Evolutionary conservation across 768 basidiomycete genomes (phyloP).

Genomic region (Russula olivacea): DNA sequence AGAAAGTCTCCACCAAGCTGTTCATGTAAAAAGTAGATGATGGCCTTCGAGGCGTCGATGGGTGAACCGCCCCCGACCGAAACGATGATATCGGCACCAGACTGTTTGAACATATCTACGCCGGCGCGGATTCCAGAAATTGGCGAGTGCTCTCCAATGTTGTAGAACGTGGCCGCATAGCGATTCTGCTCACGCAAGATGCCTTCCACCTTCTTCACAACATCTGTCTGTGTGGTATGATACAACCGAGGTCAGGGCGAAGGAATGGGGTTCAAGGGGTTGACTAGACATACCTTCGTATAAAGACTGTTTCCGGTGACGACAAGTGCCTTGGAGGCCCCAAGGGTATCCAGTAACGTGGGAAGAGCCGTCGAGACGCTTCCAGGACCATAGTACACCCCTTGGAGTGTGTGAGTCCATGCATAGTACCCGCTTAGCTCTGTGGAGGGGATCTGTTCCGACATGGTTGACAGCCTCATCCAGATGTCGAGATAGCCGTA

Average conservation of each 20-base stretch:
- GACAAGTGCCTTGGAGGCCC: conserved; percentile 58
- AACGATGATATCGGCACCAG: conserved; percentile 61
- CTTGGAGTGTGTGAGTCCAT: conserved; percentile 62
- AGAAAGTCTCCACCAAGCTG: conserved; percentile 47
- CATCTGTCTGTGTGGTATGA: conserved; percentile 44
- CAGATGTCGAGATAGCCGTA: neutral
- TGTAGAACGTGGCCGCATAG: conserved; percentile 63
- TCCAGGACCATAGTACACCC: conserved; percentile 69
- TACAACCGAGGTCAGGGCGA: neutral
- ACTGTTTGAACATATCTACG: conserved; percentile 47
- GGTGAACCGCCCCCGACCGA: conserved; percentile 78
- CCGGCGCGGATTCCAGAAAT: conserved; percentile 59
- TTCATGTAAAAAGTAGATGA: conserved; percentile 56
- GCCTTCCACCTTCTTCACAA: conserved; percentile 48
- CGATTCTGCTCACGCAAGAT: conserved; percentile 52
- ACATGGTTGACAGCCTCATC: conserved; percentile 2
- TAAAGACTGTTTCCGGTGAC: conserved; percentile 67
- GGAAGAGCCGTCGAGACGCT: conserved; percentile 57
- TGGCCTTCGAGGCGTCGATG: conserved; percentile 71
- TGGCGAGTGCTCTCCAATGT: conserved; percentile 70
- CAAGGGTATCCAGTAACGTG: conserved; percentile 48
- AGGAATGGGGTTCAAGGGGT: neutral
- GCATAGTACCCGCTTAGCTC: conserved; percentile 52
- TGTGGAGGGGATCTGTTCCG: conserved; percentile 13
- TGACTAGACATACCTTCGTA: conserved; percentile 44